phyloP scores from a whole-genome alignment of 2,329 filamentous ascomycete genomes.

The Arthrobotrys musiformis region DNA sequence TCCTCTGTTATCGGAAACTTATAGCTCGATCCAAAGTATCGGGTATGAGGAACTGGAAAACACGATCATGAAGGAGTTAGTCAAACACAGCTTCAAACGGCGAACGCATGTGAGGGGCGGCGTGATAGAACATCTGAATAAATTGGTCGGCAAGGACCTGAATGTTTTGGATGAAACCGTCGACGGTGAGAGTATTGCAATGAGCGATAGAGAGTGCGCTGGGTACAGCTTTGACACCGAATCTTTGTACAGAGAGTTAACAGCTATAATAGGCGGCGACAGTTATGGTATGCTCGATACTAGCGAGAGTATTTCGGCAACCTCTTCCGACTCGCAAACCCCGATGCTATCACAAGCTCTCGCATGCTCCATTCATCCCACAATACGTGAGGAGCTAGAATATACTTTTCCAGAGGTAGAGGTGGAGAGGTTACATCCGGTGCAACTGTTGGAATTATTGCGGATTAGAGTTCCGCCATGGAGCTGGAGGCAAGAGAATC shows the following conservation, averaged over 20 bases:
- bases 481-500: slow-evolving; percentile 43
- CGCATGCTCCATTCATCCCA: background rate
- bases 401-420: slow-evolving; percentile 19
- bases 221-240: background rate
- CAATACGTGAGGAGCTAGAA: slow-evolving; percentile 26
- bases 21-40: background rate
- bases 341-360: slow-evolving; percentile 8
- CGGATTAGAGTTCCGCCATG: slow-evolving; percentile 26
- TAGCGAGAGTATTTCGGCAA: no score
- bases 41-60: background rate
- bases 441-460: slow-evolving; percentile 35
- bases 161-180: no score
- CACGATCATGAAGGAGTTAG: slow-evolving; percentile 16
- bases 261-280: no score
- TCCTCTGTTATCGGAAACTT: background rate
- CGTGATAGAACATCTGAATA: no score
- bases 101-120: background rate
- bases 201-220: no score
- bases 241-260: background rate
- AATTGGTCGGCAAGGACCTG: no score
- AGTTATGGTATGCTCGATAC: no score
- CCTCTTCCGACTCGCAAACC: no score
- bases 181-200: no score
- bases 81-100: slow-evolving; percentile 9
- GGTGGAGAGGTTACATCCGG: slow-evolving; percentile 33